Conservation (phyloP, 2,329 filamentous ascomycete genomes). For the Venturia pyrina region DNA sequence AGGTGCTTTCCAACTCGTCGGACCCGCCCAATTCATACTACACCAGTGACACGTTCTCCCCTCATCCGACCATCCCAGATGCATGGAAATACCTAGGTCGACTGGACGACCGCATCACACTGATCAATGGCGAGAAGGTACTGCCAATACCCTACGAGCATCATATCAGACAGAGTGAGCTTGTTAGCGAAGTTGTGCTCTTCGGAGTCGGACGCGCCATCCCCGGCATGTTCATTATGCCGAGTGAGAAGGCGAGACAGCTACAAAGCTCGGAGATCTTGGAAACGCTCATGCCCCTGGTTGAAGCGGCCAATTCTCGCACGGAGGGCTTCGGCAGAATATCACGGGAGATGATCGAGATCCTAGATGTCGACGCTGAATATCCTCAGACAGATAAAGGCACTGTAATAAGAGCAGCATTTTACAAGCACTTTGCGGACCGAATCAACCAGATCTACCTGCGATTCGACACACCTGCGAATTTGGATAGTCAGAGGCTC, state of each 20-base stretch:
- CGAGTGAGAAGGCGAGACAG: slow-evolving; percentile 32
- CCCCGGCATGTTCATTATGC: slow-evolving; percentile 45
- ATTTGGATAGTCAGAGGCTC: slow-evolving; percentile 16
- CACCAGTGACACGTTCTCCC: slow-evolving; percentile 40
- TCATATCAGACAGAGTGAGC: slow-evolving; percentile 40
- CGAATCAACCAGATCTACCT: slow-evolving; percentile 39
- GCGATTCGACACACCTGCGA: slow-evolving; percentile 7
- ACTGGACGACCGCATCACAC: slow-evolving; percentile 36
- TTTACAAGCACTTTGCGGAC: slow-evolving; percentile 39
- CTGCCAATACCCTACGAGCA: slow-evolving; percentile 43
- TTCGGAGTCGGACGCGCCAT: slow-evolving; percentile 45
- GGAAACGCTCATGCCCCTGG: slow-evolving; percentile 37
- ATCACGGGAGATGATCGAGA: slow-evolving; percentile 41
- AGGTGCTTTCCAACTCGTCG: slow-evolving; percentile 33
- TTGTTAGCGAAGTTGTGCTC: slow-evolving; percentile 47
- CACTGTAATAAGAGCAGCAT: slow-evolving; percentile 43
- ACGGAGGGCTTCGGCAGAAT: slow-evolving; percentile 44
- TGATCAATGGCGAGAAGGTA: slow-evolving; percentile 42
- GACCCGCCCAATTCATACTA: slow-evolving; percentile 35
- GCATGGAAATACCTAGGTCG: slow-evolving; percentile 39
- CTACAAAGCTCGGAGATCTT: slow-evolving; percentile 32
- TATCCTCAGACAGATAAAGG: slow-evolving; percentile 47
- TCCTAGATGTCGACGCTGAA: slow-evolving; percentile 34
- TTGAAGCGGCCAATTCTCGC: slow-evolving; percentile 42
- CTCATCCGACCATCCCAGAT: slow-evolving; percentile 32